These are phyloP conservation scores for Aspergillus sp. DNA, from an alignment of 2,329 filamentous ascomycete species.

Conservation along the genomic window DNA sequence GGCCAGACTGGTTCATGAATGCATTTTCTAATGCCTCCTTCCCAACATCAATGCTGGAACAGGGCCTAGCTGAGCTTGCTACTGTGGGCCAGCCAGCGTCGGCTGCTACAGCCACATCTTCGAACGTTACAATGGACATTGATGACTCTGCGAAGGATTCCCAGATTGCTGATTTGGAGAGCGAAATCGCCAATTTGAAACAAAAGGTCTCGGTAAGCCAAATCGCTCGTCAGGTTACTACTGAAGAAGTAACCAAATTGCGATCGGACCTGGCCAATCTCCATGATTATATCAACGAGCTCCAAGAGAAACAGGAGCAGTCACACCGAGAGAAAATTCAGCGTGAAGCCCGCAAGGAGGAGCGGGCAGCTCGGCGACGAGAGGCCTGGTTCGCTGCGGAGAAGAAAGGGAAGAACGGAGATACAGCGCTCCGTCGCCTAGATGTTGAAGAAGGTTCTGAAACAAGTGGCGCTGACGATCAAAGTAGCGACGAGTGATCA, in stretches of 20 bases:
- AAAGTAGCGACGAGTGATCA: slow-evolving; percentile 36
- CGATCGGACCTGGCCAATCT: slow-evolving; percentile 40
- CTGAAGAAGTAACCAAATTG: slow-evolving; percentile 42
- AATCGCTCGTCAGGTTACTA: slow-evolving; percentile 39
- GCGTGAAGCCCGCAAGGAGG: slow-evolving; percentile 45
- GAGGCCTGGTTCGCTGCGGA: slow-evolving; percentile 52
- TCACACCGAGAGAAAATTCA: slow-evolving; percentile 37
- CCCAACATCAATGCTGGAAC: slow-evolving; percentile 44
- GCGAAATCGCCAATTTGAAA: slow-evolving; percentile 45
- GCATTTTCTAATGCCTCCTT: slow-evolving; percentile 46
- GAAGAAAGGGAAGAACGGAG: slow-evolving; percentile 48
- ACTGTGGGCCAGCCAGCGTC: slow-evolving; percentile 33
- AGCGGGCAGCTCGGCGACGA: slow-evolving; percentile 44
- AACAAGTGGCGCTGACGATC: slow-evolving; percentile 43
- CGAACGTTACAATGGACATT: slow-evolving; percentile 18
- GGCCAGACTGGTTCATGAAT: slow-evolving; percentile 37
- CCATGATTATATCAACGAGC: slow-evolving; percentile 44
- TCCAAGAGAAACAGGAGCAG: slow-evolving; percentile 45
- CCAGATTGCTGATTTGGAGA: slow-evolving; percentile 41
- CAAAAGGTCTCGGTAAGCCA: slow-evolving; percentile 42
- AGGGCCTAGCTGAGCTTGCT: slow-evolving; percentile 46
- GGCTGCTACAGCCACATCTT: slow-evolving; percentile 25
- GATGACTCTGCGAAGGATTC: slow-evolving; percentile 30
- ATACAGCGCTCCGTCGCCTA: slow-evolving; percentile 44
- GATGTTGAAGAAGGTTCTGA: slow-evolving; percentile 39